Base-by-base conservation (phyloP, 2,329 filamentous ascomycete genomes). In the Nigrospora oryzae region DNA sequence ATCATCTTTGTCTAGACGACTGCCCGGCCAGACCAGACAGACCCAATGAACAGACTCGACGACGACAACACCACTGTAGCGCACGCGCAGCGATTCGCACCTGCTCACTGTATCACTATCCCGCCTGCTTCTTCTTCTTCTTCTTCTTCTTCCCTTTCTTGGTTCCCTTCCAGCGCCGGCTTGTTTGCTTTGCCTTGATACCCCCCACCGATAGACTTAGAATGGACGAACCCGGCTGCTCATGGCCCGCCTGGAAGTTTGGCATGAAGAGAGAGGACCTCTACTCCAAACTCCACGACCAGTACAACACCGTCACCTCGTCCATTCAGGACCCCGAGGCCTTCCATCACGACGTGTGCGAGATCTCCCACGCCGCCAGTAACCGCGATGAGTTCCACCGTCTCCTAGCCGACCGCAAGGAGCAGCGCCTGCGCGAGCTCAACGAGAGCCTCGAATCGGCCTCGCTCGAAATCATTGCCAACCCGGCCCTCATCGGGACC, bases 161-260 rank as follows among this genome's bases (percentile, higher is more conserved):
- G 17, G 38, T 31, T 31, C 39, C 16, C 31, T 23, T 41, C 23
- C 23, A 28, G 23, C 23, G 23, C 23, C 23, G 5, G 23, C 23
- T 28, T 28, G 23, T 28, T 28, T 28, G 23, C 10, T 33, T 33
- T 31, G 31, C 23, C 39, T 41, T 41, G 40, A 42, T 42, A 42
- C 40, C 40, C 40, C 40, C 40, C 33, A 36, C 13, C 14, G 33
- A 36, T 49, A 43, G 45, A 48, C 47, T 56, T 53, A 65, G 61
- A 52, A 80, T 81, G 77, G 75, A 79, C 62, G 75, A 79, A 45
- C 69, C 67, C 31, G 66, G 61, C 51, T 66, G 62, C 57, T 65
- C 68, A 53, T 81, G 77, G 77, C 77, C 77, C 37, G 70, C 72
- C 54, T 81, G 77, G 76, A 80, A 80, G 61, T 81, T 80, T 66